Base-by-base conservation (phyloP, 768 basidiomycete genomes). In the Amanita fuliginea region DNA sequence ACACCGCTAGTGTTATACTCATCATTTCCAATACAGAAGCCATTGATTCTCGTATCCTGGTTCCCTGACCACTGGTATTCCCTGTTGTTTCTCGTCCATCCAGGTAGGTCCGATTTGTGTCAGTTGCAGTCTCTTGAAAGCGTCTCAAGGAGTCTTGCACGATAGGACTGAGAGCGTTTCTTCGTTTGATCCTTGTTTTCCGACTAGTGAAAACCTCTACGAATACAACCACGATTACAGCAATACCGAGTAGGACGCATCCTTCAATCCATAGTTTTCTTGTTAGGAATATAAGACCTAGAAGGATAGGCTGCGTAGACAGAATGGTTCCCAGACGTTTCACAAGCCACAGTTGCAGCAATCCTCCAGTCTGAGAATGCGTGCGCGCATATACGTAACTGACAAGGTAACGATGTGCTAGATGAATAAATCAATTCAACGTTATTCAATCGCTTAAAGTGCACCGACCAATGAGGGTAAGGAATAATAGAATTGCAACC, bases 21-120 rank as follows among this genome's bases (percentile, higher is more conserved):
- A 90, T 87, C 83, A 90, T 86, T 59, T 89, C 86, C 51, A 90
- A 67, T 43, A 90, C 83, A 34, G 81, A 83, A 4, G 86, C 84
- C 69, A 87, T 83, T 3, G 86, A 88, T 5, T 83, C 80, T 51
- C 86, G 76, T 36, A 71, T 61, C 21, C 75, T 67, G 39, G 64
- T 60, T n/a, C 73, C 72, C 35, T 60, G 57, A 19, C 63, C 63
- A 53, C 66, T 74, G 56, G 69, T 73, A 42, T 64, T 68, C 46
- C 74, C 66, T 54, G 75, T 75, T 10, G 68, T 70, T 52, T 69
- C 74, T 53, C 77, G 76, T 49, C 77, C 78, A 40, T 77, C 73
- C 24, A 43, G 16, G 24, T 71, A 58, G 19, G 60, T 59, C 6
- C 58, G 61, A 42, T 64, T 66, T 16, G 56, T 59, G 34, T 72